phyloP scores from a whole-genome alignment of 2,329 filamentous ascomycete species.

The Taxawa tesnikishii region DNA sequence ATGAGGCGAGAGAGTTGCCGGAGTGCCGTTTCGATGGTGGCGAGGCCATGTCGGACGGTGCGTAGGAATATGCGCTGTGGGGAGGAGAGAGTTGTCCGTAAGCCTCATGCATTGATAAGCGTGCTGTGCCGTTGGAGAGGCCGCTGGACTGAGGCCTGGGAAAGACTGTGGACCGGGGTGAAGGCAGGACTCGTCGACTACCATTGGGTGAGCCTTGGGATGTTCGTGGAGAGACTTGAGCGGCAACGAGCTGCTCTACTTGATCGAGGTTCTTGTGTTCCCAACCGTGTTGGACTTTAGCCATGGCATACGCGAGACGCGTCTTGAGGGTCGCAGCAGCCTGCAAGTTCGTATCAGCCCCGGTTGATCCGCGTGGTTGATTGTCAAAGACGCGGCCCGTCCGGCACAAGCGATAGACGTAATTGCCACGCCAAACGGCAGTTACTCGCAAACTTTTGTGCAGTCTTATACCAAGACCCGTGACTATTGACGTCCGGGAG shows the following conservation, averaged over 20 bases:
- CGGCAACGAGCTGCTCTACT: conserved; percentile 61
- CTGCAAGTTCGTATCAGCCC: conserved; percentile 29
- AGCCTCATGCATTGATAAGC: conserved; percentile 15
- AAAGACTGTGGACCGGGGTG: conserved; percentile 4
- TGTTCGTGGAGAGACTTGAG: conserved; percentile 23
- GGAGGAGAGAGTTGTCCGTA: conserved; percentile 9
- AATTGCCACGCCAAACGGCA: too few relatives aligned
- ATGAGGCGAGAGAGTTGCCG: conserved; percentile 11
- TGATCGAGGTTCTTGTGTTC: conserved; percentile 67
- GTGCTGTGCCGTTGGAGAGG: conserved; percentile 14
- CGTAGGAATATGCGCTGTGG: neutral
- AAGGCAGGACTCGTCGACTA: conserved; percentile 1
- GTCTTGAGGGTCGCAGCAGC: conserved; percentile 68
- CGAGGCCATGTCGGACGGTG: conserved; percentile 8
- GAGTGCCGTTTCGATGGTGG: conserved; percentile 20
- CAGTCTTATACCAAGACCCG: too few relatives aligned
- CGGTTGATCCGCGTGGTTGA: neutral
- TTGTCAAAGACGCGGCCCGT: too few relatives aligned
- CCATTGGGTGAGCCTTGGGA: conserved; percentile 5
- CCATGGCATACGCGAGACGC: conserved; percentile 81
- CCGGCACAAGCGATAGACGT: too few relatives aligned
- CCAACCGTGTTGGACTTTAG: conserved; percentile 87
- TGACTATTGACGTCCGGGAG: too few relatives aligned
- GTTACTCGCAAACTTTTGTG: too few relatives aligned
- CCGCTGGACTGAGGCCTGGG: conserved; percentile 15